Base-by-base conservation (phyloP, 75 land plant genomes). In the Chamaecyparis obtusa region DNA sequence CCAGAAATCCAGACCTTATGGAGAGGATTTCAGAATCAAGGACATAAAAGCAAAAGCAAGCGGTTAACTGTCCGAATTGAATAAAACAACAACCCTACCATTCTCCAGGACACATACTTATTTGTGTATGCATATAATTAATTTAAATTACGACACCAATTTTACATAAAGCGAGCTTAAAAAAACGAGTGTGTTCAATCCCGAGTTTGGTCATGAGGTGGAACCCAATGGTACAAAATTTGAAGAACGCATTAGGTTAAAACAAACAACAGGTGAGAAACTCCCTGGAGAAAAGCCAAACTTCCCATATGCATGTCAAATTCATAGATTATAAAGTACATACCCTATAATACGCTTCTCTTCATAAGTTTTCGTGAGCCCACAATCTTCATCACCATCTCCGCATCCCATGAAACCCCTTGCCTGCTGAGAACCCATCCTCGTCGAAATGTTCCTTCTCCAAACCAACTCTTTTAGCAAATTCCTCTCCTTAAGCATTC, bases 331-430 rank as follows among this genome's bases (percentile, higher is more conserved):
- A 16, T 17, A 10, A 0, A 30, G 16, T 46, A 7, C 87, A 85
- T 90, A 97, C 99, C 99, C 98, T 69, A 97, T 86, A 14, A 96
- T 89, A 27, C 92, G 92, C 81, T 83, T 87, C 85, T 97, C 97
- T 85, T 97, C 96, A 83, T 95, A 87, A 14, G 87, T 89, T 90
- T 91, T 96, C 3, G 95, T 84, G 46, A 94, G 85, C 37, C 92
- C 90, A 55, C 81, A 84, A 10, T 92, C 95, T 88, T 96, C 96
- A 79, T 95, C 98, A 3, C 97, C 98, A 86, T 96, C 96, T 19
- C 94, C 95, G 84, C 88, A 88, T 21, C 99, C 92, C 33, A 97
- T 82, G 88, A 97, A 96, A 33, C 86, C 21, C 87, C 95, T 91
- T 71, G 83, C 87, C 36, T 94, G 95, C n/a, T 55, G 64, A 54